Evolutionary conservation across 1,139 yeast species (phyloP).

Genomic region (Hanseniaspora sp.): DNA sequence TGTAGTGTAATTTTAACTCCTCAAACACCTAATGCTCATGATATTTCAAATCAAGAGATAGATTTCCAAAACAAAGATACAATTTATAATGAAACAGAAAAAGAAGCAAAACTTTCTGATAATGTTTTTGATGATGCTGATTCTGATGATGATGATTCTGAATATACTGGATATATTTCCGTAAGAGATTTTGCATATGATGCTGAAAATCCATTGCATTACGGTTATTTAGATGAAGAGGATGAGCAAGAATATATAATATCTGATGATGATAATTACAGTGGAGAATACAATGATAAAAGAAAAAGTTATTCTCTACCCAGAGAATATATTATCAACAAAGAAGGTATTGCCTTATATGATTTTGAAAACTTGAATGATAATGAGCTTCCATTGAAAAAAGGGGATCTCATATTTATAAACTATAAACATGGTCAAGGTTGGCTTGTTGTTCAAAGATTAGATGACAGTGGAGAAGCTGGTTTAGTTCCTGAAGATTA

Average conservation of each 20-base stretch:
- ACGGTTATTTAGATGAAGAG: constrained; percentile 35
- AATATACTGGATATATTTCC: constrained; percentile 30
- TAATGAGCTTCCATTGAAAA: constrained; percentile 67
- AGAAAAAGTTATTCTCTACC: constrained; percentile 30
- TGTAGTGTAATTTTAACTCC: too few species aligned
- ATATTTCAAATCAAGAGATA: neutral
- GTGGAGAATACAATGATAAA: constrained; percentile 29
- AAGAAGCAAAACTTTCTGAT: neutral
- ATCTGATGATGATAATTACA: constrained; percentile 25
- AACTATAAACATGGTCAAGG: constrained; percentile 95
- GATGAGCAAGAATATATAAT: constrained; percentile 17
- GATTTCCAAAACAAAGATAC: neutral
- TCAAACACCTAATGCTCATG: too few species aligned
- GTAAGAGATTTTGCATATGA: constrained; percentile 76
- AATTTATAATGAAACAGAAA: neutral
- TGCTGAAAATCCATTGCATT: constrained; percentile 51
- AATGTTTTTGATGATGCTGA: neutral
- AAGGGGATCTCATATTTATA: constrained; percentile 78
- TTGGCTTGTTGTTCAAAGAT: constrained; percentile 72
- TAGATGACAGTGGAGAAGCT: constrained; percentile 33
- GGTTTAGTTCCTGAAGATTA: constrained; percentile 96
- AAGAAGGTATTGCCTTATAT: constrained; percentile 72
- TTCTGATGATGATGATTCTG: constrained; percentile 15
- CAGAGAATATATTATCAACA: constrained; percentile 33
- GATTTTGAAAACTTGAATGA: constrained; percentile 89